A percentile compares a stretch with the other conserved stretches of the same genome.
phyloP scores from a whole-genome alignment of 495 filamentous ascomycete genomes.

The Friedmanniomyces simplex region DNA sequence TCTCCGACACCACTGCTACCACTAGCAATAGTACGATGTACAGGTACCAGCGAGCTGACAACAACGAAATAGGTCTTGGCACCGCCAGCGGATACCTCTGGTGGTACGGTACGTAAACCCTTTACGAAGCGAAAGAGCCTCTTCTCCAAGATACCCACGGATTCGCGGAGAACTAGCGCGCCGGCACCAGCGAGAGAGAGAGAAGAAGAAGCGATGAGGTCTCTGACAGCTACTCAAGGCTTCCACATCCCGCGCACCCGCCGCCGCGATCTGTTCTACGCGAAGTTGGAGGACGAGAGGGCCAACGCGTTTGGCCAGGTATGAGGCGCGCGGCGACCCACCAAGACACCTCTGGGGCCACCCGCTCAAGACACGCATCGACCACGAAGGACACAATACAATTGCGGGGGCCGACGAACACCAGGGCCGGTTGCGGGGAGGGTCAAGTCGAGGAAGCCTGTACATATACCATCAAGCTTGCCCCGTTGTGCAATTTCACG shows the following conservation, averaged over 20 bases:
- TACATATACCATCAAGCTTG: slow-evolving; percentile 7
- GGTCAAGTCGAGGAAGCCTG: neutral
- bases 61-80: slow-evolving; percentile 46
- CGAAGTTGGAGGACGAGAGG: slow-evolving; percentile 62
- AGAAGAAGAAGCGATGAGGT: too few species aligned
- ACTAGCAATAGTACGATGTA: neutral
- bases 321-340: slow-evolving; percentile 8
- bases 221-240: slow-evolving; percentile 34
- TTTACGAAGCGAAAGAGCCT: neutral
- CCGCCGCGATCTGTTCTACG: slow-evolving; percentile 64
- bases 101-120: slow-evolving; percentile 63
- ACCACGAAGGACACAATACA: neutral
- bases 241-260: slow-evolving; percentile 71
- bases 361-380: neutral
- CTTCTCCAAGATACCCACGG: neutral
- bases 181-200: too few species aligned
- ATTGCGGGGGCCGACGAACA: neutral
- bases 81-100: slow-evolving; percentile 61
- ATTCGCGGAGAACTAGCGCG: neutral
- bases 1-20: neutral
- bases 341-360: neutral
- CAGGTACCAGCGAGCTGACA: slow-evolving; percentile 9
- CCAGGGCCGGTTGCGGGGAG: neutral
- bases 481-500: neutral
- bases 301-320: slow-evolving; percentile 34